Base-by-base conservation (phyloP, 1,284 basidiomycete species). In the Sanghuangporus sanghuang region DNA sequence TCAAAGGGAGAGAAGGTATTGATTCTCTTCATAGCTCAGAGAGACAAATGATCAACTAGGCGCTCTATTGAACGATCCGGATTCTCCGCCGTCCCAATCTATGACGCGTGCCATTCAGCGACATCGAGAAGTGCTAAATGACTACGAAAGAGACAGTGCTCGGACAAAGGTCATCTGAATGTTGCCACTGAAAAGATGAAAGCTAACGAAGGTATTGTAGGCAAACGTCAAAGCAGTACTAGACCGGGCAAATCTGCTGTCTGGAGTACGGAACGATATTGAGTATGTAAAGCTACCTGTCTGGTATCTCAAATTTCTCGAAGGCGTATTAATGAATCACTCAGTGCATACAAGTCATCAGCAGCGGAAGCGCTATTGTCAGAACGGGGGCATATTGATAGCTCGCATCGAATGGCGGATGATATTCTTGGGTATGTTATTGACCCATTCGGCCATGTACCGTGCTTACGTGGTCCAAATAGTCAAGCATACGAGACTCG, bases 401-500 rank as follows among this genome's bases (percentile, higher is more conserved):
- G 87, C 68, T 94, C 91, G 27, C 95, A 98, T 77, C 80, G 85
- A 67, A 98, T 98, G 95, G 92, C 95, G 39, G 96, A 99, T 73
- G 91, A 93, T 54, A 85, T 96, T 40, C 79, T 98, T 18, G 85
- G 92, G 95, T 97, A 71, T 67, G 88, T 74, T 52, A 27, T 21
- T 3, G 6, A 35, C 23, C 57, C 59, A 40, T 39, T 46, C 61
- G 6, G 44, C 9, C 38, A 38, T 49, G 32, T 39, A 55, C 23
- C 16, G 55, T 36, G 9, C 61, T 60, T 68, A 35, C 56, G 67
- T 32, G 55, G 56, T 49, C 57, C 16, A 46, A 63, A 23, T 68
- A 97, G 95, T 59, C 96, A 99, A 87, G 97, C 97, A 36, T 97
- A 98, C 71, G 96, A 95, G 69, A 98, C 96, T 0, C 87, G 96